Conservation (phyloP, 495 filamentous ascomycete genomes). For the Neurospora tetraspora region DNA sequence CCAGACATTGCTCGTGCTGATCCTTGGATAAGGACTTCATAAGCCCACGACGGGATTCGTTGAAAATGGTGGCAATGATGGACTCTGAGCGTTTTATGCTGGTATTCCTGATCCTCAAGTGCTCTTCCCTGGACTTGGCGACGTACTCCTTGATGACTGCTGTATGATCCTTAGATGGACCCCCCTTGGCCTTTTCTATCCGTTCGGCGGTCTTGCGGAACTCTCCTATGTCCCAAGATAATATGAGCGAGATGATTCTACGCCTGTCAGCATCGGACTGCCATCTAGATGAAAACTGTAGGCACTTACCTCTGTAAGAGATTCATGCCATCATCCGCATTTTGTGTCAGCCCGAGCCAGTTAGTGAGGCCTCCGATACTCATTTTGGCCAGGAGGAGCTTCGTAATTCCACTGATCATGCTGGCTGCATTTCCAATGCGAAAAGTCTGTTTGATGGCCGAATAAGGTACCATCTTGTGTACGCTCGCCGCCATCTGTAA, state of each 20-base stretch:
- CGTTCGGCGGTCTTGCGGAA: constrained; percentile 43
- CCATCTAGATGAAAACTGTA: background rate
- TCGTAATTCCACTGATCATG: constrained; percentile 57
- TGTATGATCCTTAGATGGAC: constrained; percentile 38
- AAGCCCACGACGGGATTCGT: constrained; percentile 17
- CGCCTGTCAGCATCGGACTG: constrained; percentile 1
- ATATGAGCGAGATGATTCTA: constrained; percentile 53
- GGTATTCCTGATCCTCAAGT: constrained; percentile 32
- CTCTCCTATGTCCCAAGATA: constrained; percentile 51
- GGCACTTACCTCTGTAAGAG: constrained; percentile 47
- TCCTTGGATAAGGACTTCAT: constrained; percentile 29
- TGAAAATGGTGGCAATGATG: constrained; percentile 43
- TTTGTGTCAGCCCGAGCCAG: constrained; percentile 52
- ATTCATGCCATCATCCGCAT: constrained; percentile 58
- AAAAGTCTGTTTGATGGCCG: constrained; percentile 49
- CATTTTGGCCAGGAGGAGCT: constrained; percentile 53
- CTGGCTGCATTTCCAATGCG: constrained; percentile 57
- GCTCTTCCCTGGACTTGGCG: constrained; percentile 32
- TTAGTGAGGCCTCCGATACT: constrained; percentile 52
- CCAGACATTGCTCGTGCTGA: constrained; percentile 44
- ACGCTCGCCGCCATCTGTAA: constrained; percentile 46
- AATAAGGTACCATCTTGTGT: constrained; percentile 51
- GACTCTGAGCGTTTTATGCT: constrained; percentile 31
- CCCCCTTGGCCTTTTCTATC: constrained; percentile 41
- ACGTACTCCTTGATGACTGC: constrained; percentile 40